Percentiles rank a stretch among this genome's conserved stretches.
phyloP scores from a whole-genome alignment of 2,329 filamentous ascomycete genomes.

The Chrysoporthe cubensis region DNA sequence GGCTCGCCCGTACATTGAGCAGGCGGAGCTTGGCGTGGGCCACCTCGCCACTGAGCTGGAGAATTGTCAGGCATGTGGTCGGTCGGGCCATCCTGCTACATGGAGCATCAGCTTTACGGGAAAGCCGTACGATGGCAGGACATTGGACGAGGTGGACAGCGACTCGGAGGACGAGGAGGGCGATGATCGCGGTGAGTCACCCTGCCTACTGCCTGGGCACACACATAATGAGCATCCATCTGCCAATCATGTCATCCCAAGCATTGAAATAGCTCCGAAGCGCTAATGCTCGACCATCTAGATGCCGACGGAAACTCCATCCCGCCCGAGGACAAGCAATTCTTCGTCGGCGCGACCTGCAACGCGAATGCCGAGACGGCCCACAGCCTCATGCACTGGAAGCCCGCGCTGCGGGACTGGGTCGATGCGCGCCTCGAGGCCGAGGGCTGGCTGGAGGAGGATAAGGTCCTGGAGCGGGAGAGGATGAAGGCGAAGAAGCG shows the following conservation, averaged over 20 bases:
- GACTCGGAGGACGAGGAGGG: slow-evolving; percentile 36
- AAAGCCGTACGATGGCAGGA: slow-evolving; percentile 66
- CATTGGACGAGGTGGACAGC: slow-evolving; percentile 65
- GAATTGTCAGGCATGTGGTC: slow-evolving; percentile 47
- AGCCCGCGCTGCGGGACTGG: slow-evolving; percentile 72
- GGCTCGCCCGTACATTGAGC: slow-evolving; percentile 65
- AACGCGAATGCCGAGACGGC: slow-evolving; percentile 65
- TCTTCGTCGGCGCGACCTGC: slow-evolving; percentile 46
- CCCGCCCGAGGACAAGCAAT: slow-evolving; percentile 43
- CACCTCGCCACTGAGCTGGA: slow-evolving; percentile 14
- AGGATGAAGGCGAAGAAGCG: slow-evolving; percentile 63
- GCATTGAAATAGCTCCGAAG: neutral
- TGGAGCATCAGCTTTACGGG: slow-evolving; percentile 67
- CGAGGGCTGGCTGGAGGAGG: slow-evolving; percentile 60
- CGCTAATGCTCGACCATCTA: slow-evolving; percentile 33
- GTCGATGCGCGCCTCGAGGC: slow-evolving; percentile 64
- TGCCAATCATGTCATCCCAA: neutral
- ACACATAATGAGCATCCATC: neutral
- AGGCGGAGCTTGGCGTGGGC: slow-evolving; percentile 27
- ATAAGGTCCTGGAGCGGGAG: slow-evolving; percentile 64
- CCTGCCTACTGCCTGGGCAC: neutral
- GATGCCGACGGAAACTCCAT: slow-evolving; percentile 46
- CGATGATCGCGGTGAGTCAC: slow-evolving; percentile 29
- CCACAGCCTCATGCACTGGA: slow-evolving; percentile 77
- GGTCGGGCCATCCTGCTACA: slow-evolving; percentile 68